phyloP scores from a whole-genome alignment of 495 filamentous ascomycete species.

The Tuber microsphaerosporum region DNA sequence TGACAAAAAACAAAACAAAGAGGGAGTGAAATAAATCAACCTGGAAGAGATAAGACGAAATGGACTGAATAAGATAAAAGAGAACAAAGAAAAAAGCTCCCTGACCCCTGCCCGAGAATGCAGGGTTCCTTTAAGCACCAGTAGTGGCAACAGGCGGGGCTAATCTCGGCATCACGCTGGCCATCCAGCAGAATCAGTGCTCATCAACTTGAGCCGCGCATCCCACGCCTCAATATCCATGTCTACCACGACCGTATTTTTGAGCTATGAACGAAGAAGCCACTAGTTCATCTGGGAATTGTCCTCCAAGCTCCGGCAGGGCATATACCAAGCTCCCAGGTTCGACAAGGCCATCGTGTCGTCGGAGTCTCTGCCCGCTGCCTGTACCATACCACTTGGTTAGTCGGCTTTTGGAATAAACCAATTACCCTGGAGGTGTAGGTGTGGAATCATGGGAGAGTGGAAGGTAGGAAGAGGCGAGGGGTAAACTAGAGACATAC shows the following conservation, averaged over 20 bases:
- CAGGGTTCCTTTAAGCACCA: conserved; percentile 10
- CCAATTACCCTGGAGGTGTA: conserved; percentile 9
- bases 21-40: neutral
- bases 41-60: neutral
- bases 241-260: conserved; percentile 15
- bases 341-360: conserved; percentile 8
- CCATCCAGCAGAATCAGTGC: conserved; percentile 14
- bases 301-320: conserved; percentile 16
- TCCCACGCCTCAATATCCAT: conserved; percentile 19
- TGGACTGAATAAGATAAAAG: conserved; percentile 9
- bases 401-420: neutral
- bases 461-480: neutral
- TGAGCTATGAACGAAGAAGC: conserved; percentile 15
- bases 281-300: conserved; percentile 19
- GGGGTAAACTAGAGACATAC: conserved; percentile 43
- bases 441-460: neutral
- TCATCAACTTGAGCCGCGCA: conserved; percentile 16
- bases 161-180: neutral
- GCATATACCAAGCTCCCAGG: conserved; percentile 20
- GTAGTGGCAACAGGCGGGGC: conserved; percentile 22
- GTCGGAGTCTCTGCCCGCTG: conserved; percentile 26
- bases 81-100: conserved; percentile 21
- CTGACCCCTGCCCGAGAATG: conserved; percentile 27
- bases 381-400: conserved; percentile 11
- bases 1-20: neutral